A percentile compares a stretch with the other conserved stretches of the same genome.
These are phyloP conservation scores for Straminergon stramineum DNA, from an alignment of 225 moss, liverwort and hornwort species.

Conservation along the genomic window DNA sequence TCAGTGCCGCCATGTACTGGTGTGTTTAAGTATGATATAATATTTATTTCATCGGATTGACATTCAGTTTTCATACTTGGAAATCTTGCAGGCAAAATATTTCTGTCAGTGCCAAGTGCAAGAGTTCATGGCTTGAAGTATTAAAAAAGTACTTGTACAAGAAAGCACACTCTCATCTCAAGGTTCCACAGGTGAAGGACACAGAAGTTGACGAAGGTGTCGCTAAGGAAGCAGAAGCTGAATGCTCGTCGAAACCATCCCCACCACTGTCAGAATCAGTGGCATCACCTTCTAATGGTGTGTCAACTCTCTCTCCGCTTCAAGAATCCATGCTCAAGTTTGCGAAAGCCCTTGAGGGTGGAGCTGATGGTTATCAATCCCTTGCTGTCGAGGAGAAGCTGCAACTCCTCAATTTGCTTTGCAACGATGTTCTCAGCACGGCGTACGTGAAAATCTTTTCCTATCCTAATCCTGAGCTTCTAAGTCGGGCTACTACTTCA, in stretches of 20 bases:
- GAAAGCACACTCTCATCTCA: slow-evolving; percentile 16
- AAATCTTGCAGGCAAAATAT: slow-evolving; percentile 25
- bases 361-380: slow-evolving; percentile 55
- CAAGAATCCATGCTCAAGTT: slow-evolving; percentile 26
- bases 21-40: not conserved
- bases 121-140: slow-evolving; percentile 61
- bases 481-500: not conserved
- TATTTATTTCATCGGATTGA: not conserved
- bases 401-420: slow-evolving; percentile 55
- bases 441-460: slow-evolving; percentile 26
- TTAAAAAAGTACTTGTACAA: slow-evolving; percentile 41
- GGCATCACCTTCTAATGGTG: slow-evolving; percentile 11
- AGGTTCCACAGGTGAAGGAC: slow-evolving; percentile 7
- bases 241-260: not conserved
- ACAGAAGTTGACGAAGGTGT: slow-evolving; percentile 28
- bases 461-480: not conserved
- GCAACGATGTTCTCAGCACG: slow-evolving; percentile 54
- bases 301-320: slow-evolving; percentile 4
- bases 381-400: slow-evolving; percentile 47
- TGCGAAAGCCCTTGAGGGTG: slow-evolving; percentile 37
- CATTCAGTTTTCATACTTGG: not conserved
- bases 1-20: not conserved
- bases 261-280: slow-evolving; percentile 12
- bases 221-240: slow-evolving; percentile 23
- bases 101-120: slow-evolving; percentile 33